These are phyloP conservation scores for Megacollybia marginata DNA, from an alignment of 768 basidiomycete species.

Conservation along the genomic window DNA sequence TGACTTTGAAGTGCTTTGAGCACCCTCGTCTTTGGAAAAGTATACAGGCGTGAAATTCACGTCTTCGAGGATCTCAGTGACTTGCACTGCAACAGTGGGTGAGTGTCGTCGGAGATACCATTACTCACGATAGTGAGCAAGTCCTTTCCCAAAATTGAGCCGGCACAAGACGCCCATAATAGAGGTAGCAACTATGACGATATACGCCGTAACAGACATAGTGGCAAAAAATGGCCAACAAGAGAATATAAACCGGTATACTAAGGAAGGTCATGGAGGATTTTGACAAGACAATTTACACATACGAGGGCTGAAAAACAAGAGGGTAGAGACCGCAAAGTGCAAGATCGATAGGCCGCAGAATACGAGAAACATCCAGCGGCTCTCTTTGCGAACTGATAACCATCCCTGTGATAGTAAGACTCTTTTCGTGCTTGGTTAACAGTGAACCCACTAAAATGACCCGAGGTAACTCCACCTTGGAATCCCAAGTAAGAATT, in stretches of 20 bases:
- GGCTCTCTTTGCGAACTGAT: slow-evolving; percentile 38
- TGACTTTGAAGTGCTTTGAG: not conserved
- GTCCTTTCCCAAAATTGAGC: slow-evolving; percentile 46
- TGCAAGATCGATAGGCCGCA: slow-evolving; percentile 28
- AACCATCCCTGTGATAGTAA: slow-evolving; percentile 35
- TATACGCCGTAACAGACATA: slow-evolving; percentile 27
- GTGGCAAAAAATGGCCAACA: slow-evolving; percentile 44
- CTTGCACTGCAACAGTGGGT: slow-evolving; percentile 24
- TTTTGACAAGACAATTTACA: slow-evolving; percentile 1
- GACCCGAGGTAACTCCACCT: slow-evolving; percentile 43
- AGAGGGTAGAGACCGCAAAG: slow-evolving; percentile 27
- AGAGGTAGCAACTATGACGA: slow-evolving; percentile 33
- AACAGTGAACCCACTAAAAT: slow-evolving; percentile 25
- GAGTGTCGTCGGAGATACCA: not conserved
- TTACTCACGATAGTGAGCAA: slow-evolving; percentile 43
- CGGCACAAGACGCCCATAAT: slow-evolving; percentile 41
- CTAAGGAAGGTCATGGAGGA: slow-evolving; percentile 14
- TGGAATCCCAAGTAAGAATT: not conserved
- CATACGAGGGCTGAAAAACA: slow-evolving; percentile 38
- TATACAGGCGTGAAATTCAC: slow-evolving; percentile 36
- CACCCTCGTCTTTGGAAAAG: slow-evolving; percentile 25
- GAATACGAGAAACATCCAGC: slow-evolving; percentile 31
- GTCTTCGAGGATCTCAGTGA: slow-evolving; percentile 30
- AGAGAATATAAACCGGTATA: slow-evolving; percentile 34
- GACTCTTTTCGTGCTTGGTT: not conserved